phyloP scores from a whole-genome alignment of 2,329 filamentous ascomycete genomes.

The Zymoseptoria pseudotritici region DNA sequence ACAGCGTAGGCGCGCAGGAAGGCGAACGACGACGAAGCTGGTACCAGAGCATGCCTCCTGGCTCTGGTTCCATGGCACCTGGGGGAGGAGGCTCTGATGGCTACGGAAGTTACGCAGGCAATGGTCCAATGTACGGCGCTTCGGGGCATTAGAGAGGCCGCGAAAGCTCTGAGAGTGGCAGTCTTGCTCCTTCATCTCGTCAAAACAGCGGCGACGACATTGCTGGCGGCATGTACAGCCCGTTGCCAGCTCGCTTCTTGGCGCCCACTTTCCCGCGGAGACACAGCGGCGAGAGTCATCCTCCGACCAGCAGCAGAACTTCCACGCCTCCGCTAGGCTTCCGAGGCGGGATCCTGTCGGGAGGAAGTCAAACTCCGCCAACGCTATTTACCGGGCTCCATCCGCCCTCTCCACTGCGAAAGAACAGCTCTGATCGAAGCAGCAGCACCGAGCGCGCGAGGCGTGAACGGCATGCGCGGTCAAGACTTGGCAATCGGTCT shows the following conservation, averaged over 20 bases:
- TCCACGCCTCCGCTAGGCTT: background rate
- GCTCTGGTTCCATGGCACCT: constrained; percentile 3
- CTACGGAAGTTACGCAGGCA: constrained; percentile 17
- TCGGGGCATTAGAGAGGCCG: constrained; percentile 14
- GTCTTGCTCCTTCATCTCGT: background rate
- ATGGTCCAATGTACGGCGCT: constrained; percentile 7
- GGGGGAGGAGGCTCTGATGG: constrained; percentile 17
- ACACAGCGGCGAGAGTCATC: background rate
- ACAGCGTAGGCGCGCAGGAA: constrained; percentile 6
- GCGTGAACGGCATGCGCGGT: constrained; percentile 3
- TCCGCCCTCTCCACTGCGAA: background rate
- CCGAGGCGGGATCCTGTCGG: background rate
- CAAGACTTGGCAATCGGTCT: background rate
- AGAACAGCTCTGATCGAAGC: constrained; percentile 1
- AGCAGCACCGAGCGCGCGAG: constrained; percentile 2
- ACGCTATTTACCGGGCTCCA: background rate
- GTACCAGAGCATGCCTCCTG: constrained; percentile 12
- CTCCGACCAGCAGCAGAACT: background rate
- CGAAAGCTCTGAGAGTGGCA: background rate
- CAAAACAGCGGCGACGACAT: background rate
- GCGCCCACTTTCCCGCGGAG: background rate
- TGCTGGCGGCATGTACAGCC: background rate
- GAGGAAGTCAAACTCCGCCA: background rate
- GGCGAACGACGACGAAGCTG: constrained; percentile 17
- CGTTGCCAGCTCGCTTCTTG: background rate